Evolutionary conservation across 305 asterid species (phyloP), one percentile per base, ranked within the genome.

Genomic region (Rubia tinctorum): DNA sequence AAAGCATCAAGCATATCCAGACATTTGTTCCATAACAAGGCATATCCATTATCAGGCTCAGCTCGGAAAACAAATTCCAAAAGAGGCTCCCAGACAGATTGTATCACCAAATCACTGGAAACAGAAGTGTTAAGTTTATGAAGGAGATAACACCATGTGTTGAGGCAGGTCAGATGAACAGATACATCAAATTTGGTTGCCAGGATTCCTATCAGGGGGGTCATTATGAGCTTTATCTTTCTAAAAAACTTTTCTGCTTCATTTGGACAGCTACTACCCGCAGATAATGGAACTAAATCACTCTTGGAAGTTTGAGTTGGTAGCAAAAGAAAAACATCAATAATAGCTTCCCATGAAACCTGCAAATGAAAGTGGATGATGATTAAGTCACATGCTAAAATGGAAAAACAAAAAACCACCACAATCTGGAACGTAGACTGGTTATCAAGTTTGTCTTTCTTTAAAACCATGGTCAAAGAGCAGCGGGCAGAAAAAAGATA

Each of bases 261-360:
- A 27, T 27, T 68, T 67, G 67, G 78, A 75, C 59, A 39, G 59
- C 55, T 75, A 76, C 75, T 72, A 74, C 27, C 72, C 79, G 69
- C 77, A 74, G 84, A 78, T 23, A 78, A 62, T 44, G 66, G 58
- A 66, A 76, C 72, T 62, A 69, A 59, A 74, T 62, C 76, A 73
- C 51, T 55, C 66, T 47, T 73, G 75, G 84, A 70, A 71, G 77
- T 73, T 79, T 82, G 82, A 80, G 75, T 75, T 77, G 73, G 84
- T 45, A 84, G 86, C 70, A 76, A 86, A 30, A 87, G 77, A 70
- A 86, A 80, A 80, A 87, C 88, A 86, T 90, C 95, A 76, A 91
- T 78, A 59, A 91, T 81, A 77, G 89, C 87, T 82, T 91, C 91
- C 97, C 95, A 90, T 43, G 97, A 86, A 22, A 86, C 93, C 96